phyloP scores from a whole-genome alignment of 2,329 filamentous ascomycete species.

The Fusarium sulawesiense region DNA sequence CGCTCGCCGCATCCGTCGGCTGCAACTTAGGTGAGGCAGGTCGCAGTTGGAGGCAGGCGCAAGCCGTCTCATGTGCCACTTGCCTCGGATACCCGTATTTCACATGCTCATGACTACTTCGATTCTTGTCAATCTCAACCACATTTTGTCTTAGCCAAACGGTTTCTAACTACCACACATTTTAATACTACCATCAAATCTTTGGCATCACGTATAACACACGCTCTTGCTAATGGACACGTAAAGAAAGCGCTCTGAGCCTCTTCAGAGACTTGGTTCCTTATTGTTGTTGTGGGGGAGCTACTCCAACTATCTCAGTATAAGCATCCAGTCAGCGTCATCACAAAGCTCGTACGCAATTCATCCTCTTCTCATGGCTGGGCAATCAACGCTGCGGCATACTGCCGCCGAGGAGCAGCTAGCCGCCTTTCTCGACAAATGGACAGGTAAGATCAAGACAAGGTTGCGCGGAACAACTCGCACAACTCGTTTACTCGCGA shows the following conservation, averaged over 20 bases:
- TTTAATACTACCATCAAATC: neutral
- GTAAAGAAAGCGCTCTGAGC: conserved; percentile 28
- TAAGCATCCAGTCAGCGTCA: conserved; percentile 22
- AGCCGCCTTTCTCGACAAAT: conserved; percentile 71
- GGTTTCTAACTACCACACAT: conserved; percentile 10
- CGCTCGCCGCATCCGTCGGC: conserved; percentile 42
- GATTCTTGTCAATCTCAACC: conserved; percentile 26
- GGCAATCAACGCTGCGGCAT: conserved; percentile 83
- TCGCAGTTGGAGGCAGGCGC: conserved; percentile 24
- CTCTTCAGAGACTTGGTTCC: conserved; percentile 32
- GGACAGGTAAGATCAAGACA: conserved; percentile 63
- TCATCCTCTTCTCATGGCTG: conserved; percentile 72
- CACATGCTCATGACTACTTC: conserved; percentile 43
- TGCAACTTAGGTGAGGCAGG: conserved; percentile 33
- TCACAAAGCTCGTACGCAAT: conserved; percentile 9
- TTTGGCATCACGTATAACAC: neutral
- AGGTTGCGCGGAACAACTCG: conserved; percentile 74
- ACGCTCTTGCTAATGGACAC: conserved; percentile 35
- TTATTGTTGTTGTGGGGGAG: conserved; percentile 41
- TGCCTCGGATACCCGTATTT: conserved; percentile 47
- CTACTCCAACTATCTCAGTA: conserved; percentile 21
- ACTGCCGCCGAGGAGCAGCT: conserved; percentile 75
- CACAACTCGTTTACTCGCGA: conserved; percentile 78
- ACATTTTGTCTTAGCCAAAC: conserved; percentile 13
- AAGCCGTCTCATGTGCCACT: conserved; percentile 42